A percentile compares a stretch with the other conserved stretches of the same genome.
These are phyloP conservation scores for Avena atlantica DNA, from an alignment of 176 grass and related monocot species.

Conservation along the genomic window DNA sequence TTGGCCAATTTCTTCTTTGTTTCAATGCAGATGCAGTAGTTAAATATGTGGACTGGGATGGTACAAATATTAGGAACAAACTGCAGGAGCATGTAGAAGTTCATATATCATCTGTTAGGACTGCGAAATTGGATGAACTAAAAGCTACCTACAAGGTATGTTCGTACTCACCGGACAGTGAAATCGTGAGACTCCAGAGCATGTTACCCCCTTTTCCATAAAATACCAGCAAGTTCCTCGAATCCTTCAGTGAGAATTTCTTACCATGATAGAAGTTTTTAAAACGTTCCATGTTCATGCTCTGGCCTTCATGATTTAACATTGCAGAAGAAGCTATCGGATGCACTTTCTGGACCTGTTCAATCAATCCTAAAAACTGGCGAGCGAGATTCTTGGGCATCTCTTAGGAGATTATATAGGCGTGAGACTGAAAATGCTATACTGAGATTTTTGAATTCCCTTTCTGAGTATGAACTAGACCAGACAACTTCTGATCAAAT, in stretches of 20 bases:
- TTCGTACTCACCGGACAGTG: not conserved
- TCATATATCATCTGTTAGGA: constrained; percentile 57
- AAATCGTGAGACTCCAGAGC: constrained; percentile 4
- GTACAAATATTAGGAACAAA: constrained; percentile 66
- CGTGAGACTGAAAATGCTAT: constrained; percentile 59
- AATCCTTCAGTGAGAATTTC: not conserved
- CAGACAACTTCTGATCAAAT: constrained; percentile 51
- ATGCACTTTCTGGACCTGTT: constrained; percentile 71
- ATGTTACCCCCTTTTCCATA: not conserved
- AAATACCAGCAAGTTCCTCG: not conserved
- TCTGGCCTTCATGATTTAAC: constrained; percentile 17
- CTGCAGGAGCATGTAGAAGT: constrained; percentile 60
- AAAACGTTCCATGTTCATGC: constrained; percentile 19
- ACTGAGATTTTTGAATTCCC: constrained; percentile 54
- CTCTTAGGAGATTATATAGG: constrained; percentile 69
- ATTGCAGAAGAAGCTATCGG: constrained; percentile 67
- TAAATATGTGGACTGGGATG: constrained; percentile 68
- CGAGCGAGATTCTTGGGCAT: constrained; percentile 66
- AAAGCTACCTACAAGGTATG: constrained; percentile 74
- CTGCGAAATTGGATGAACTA: constrained; percentile 64
- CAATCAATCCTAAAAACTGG: constrained; percentile 73
- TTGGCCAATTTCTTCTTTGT: constrained; percentile 14
- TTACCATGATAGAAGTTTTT: not conserved
- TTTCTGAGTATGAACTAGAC: constrained; percentile 82
- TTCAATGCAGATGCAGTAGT: constrained; percentile 59